A percentile compares a stretch with the other conserved stretches of the same genome.
phyloP scores from a whole-genome alignment of 2,329 filamentous ascomycete genomes.

The Hypoxylon sp. region DNA sequence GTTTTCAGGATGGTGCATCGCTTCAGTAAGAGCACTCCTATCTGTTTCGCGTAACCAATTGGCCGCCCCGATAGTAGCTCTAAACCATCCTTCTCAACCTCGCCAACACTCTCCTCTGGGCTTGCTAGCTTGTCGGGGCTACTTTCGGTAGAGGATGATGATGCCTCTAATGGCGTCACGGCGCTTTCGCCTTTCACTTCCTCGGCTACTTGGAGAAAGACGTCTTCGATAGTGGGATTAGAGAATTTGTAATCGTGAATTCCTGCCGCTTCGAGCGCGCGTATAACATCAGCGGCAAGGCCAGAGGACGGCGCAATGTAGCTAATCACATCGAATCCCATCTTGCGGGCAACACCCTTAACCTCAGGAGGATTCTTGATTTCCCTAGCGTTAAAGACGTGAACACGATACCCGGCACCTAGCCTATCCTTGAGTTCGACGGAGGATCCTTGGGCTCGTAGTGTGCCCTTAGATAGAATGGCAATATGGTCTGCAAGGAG shows the following conservation, averaged over 20 bases:
- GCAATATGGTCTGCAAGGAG: slow-evolving; percentile 88
- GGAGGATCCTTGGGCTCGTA: slow-evolving; percentile 84
- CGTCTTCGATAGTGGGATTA: slow-evolving; percentile 90
- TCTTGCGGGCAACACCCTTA: slow-evolving; percentile 63
- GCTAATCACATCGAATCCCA: slow-evolving; percentile 74
- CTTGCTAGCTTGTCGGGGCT: slow-evolving; percentile 42
- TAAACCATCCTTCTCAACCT: slow-evolving; percentile 51
- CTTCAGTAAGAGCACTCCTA: slow-evolving; percentile 78
- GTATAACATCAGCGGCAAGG: slow-evolving; percentile 76
- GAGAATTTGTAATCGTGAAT: slow-evolving; percentile 84
- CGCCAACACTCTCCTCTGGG: slow-evolving; percentile 35
- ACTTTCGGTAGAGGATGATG: slow-evolving; percentile 18
- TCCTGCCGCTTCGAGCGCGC: slow-evolving; percentile 69
- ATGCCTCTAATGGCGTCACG: slow-evolving; percentile 10
- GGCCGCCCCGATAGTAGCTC: slow-evolving; percentile 73
- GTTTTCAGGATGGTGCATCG: slow-evolving; percentile 78
- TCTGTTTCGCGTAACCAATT: slow-evolving; percentile 75
- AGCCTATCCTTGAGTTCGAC: slow-evolving; percentile 84
- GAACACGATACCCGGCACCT: slow-evolving; percentile 85
- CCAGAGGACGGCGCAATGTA: slow-evolving; percentile 76
- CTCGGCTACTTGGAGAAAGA: slow-evolving; percentile 86
- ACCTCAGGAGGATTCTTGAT: slow-evolving; percentile 60
- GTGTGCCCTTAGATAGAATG: slow-evolving; percentile 82
- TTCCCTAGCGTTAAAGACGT: slow-evolving; percentile 69
- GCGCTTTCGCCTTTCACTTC: slow-evolving; percentile 69